Percentiles rank a stretch among this genome's conserved stretches.
Evolutionary conservation across 2,329 filamentous ascomycete species (phyloP).

Genomic region (Didymella keratinophila): DNA sequence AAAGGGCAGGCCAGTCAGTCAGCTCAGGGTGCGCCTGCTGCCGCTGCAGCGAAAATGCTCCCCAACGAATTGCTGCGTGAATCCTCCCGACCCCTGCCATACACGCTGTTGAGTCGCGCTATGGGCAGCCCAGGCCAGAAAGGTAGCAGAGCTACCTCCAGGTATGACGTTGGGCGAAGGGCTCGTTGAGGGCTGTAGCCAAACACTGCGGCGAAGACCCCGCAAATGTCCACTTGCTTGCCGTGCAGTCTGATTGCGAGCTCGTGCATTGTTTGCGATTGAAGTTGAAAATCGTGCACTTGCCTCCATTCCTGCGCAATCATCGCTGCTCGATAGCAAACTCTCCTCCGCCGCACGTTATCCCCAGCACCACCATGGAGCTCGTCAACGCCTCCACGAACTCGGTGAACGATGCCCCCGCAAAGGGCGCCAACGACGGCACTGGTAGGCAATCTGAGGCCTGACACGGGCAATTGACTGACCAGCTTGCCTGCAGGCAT

Average conservation of each 20-base stretch:
- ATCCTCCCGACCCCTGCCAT: slow-evolving; percentile 27
- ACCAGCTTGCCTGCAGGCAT: slow-evolving; percentile 69
- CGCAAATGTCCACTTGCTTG: slow-evolving; percentile 39
- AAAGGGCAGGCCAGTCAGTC: slow-evolving; percentile 4
- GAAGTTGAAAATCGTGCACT: slow-evolving; percentile 23
- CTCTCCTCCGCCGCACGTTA: slow-evolving; percentile 21
- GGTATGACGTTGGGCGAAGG: slow-evolving; percentile 41
- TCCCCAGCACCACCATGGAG: slow-evolving; percentile 39
- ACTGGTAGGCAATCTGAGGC: slow-evolving; percentile 63
- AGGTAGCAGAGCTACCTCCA: slow-evolving; percentile 26
- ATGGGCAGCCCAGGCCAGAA: slow-evolving; percentile 22
- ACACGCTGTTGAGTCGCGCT: slow-evolving; percentile 32
- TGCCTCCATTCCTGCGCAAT: slow-evolving; percentile 18
- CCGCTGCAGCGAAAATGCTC: slow-evolving; percentile 5
- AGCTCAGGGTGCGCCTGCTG: slow-evolving; percentile 4
- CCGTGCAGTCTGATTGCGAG: slow-evolving; percentile 19
- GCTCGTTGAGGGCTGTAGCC: slow-evolving; percentile 43
- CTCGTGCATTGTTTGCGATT: slow-evolving; percentile 20
- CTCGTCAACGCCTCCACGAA: slow-evolving; percentile 57
- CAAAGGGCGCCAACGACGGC: slow-evolving; percentile 70
- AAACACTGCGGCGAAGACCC: slow-evolving; percentile 41
- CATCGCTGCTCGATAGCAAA: slow-evolving; percentile 28
- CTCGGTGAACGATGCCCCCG: slow-evolving; percentile 56
- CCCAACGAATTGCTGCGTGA: slow-evolving; percentile 29
- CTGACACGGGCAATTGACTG: slow-evolving; percentile 23